Evolutionary conservation across 163 green algal genomes (phyloP).

Genomic region (Chlamydomonas reinhardtii): DNA sequence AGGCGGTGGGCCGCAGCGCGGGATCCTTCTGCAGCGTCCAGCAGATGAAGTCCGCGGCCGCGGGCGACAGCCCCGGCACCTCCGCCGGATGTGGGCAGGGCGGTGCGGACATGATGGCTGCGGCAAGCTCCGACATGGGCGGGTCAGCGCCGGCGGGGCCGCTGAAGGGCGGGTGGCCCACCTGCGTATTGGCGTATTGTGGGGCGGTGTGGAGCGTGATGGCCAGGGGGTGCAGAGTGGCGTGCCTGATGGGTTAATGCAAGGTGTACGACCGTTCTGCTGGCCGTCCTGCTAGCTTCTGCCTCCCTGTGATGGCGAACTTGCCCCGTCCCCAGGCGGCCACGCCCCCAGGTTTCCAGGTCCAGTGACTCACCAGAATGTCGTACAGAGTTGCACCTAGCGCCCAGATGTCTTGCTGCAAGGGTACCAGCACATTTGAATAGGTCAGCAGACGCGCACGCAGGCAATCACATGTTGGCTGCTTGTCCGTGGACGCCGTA

Average conservation of each 20-base stretch:
- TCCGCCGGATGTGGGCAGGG: neutral
- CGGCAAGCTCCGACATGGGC: neutral
- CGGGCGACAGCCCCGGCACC: neutral
- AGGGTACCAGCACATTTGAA: too few species aligned
- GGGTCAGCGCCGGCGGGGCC: neutral
- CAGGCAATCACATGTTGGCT: neutral
- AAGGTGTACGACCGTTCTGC: too few species aligned
- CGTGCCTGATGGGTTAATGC: too few species aligned
- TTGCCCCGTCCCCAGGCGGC: too few species aligned
- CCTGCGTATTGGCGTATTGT: neutral
- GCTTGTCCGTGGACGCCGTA: neutral
- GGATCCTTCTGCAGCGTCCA: conserved; percentile 6
- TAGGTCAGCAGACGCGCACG: neutral
- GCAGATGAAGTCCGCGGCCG: neutral
- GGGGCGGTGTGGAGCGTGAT: too few species aligned
- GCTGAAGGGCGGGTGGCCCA: neutral
- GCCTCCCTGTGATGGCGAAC: too few species aligned
- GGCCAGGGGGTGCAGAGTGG: too few species aligned
- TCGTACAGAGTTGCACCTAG: conserved; percentile 18
- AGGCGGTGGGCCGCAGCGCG: neutral
- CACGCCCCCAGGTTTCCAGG: too few species aligned
- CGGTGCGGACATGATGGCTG: neutral
- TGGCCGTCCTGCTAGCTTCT: too few species aligned
- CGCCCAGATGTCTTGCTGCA: conserved; percentile 13
- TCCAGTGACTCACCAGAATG: neutral